Percentiles rank a stretch among this genome's conserved stretches.
Evolutionary conservation across 2,329 filamentous ascomycete species (phyloP).

Genomic region (Aspergillus caelatus): DNA sequence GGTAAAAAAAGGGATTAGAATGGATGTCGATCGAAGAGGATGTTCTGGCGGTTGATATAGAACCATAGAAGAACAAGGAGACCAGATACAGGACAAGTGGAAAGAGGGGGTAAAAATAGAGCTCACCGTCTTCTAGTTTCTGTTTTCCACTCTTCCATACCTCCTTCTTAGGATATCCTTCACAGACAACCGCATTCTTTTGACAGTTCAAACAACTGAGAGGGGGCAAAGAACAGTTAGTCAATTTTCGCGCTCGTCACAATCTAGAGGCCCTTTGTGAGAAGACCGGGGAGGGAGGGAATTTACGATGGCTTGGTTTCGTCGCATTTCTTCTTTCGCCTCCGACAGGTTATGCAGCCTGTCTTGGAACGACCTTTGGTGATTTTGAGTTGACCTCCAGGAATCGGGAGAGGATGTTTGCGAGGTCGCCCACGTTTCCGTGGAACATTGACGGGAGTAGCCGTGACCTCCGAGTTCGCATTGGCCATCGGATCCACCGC

Average conservation of each 20-base stretch:
- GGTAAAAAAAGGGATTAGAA: slow-evolving; percentile 12
- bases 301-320: slow-evolving; percentile 48
- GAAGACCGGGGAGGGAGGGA: neutral
- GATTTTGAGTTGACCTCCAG: slow-evolving; percentile 66
- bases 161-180: slow-evolving; percentile 84
- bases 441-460: slow-evolving; percentile 40
- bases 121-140: slow-evolving; percentile 65
- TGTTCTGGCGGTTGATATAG: neutral
- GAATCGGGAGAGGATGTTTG: slow-evolving; percentile 71
- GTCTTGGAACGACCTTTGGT: slow-evolving; percentile 70
- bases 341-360: slow-evolving; percentile 62
- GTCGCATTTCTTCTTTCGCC: slow-evolving; percentile 64
- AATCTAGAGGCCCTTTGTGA: neutral
- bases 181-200: slow-evolving; percentile 90
- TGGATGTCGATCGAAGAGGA: neutral
- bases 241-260: slow-evolving; percentile 1
- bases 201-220: slow-evolving; percentile 70
- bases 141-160: slow-evolving; percentile 87
- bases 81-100: neutral
- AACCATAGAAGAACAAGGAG: neutral
- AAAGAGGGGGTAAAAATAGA: neutral
- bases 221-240: neutral
- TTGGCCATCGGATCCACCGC: slow-evolving; percentile 27
- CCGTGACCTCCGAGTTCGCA: slow-evolving; percentile 27
- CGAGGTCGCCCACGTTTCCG: slow-evolving; percentile 77